Evolutionary conservation across 2,329 filamentous ascomycete species (phyloP).

Genomic region (Neoarthrinium moseri): DNA sequence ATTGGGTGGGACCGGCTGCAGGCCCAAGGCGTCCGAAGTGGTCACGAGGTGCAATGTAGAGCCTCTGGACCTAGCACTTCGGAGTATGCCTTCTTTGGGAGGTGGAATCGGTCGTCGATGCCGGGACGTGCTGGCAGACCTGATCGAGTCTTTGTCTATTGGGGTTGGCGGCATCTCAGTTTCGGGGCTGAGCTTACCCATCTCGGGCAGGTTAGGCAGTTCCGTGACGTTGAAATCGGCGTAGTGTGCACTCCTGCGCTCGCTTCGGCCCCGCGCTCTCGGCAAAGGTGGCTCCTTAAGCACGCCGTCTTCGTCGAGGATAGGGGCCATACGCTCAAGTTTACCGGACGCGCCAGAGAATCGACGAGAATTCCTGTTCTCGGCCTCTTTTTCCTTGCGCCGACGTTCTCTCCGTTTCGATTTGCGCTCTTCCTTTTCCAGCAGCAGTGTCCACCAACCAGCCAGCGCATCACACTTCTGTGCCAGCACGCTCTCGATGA

Average conservation of each 20-base stretch:
- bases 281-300: constrained; percentile 50
- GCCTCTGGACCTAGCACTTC: constrained; percentile 70
- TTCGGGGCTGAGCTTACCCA: constrained; percentile 41
- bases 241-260: constrained; percentile 70
- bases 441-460: constrained; percentile 92
- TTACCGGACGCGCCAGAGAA: constrained; percentile 88
- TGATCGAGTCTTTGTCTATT: constrained; percentile 74
- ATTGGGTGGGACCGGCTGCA: constrained; percentile 16
- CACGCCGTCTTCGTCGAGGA: constrained; percentile 70
- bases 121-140: constrained; percentile 74
- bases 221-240: constrained; percentile 67
- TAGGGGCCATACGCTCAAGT: constrained; percentile 76
- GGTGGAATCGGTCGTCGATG: constrained; percentile 76
- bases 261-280: constrained; percentile 71
- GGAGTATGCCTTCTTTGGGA: constrained; percentile 74
- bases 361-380: constrained; percentile 75
- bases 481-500: constrained; percentile 89
- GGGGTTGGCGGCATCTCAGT: constrained; percentile 63
- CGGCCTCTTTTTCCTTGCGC: constrained; percentile 78
- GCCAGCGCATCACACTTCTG: constrained; percentile 87
- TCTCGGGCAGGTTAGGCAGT: constrained; percentile 67
- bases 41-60: constrained; percentile 87
- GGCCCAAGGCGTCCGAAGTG: constrained; percentile 49
- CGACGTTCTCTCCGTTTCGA: constrained; percentile 76
- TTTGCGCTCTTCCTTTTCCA: constrained; percentile 94